Evolutionary conservation across 2,329 filamentous ascomycete genomes (phyloP).

Genomic region (Colletotrichum limetticola): DNA sequence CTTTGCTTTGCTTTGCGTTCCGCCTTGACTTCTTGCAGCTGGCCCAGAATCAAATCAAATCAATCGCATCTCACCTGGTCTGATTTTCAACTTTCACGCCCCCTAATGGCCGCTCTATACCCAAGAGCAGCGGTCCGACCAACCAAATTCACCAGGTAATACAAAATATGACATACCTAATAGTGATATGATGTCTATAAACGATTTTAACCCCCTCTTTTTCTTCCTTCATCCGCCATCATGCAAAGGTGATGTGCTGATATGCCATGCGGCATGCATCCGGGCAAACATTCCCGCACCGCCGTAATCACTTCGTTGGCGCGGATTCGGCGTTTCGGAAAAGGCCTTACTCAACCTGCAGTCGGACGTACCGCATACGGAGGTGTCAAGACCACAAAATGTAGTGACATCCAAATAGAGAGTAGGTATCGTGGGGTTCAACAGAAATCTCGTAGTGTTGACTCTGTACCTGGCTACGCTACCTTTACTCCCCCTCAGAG

Average conservation of each 20-base stretch:
- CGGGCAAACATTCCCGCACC: conserved; percentile 1
- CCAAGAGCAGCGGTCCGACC: too few species aligned
- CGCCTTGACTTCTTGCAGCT: neutral
- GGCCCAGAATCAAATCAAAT: neutral
- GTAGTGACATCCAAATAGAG: conserved; percentile 23
- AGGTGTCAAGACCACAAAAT: conserved; percentile 6
- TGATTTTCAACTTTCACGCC: neutral
- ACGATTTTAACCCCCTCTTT: neutral
- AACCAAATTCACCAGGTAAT: too few species aligned
- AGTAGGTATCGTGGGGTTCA: conserved; percentile 8
- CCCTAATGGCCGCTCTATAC: neutral
- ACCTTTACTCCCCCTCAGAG: neutral
- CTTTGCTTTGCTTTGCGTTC: neutral
- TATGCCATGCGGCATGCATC: conserved; percentile 9
- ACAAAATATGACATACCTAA: too few species aligned
- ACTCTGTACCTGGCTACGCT: neutral
- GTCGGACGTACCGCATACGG: neutral
- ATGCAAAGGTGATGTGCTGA: neutral
- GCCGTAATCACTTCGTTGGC: neutral
- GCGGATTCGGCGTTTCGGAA: neutral
- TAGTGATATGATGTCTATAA: neutral
- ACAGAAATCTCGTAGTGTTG: neutral
- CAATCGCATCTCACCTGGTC: neutral
- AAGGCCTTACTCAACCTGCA: neutral
- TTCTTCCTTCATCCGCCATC: neutral